Conservation (phyloP, 2,329 filamentous ascomycete species). For the Trichoderma sp. region DNA sequence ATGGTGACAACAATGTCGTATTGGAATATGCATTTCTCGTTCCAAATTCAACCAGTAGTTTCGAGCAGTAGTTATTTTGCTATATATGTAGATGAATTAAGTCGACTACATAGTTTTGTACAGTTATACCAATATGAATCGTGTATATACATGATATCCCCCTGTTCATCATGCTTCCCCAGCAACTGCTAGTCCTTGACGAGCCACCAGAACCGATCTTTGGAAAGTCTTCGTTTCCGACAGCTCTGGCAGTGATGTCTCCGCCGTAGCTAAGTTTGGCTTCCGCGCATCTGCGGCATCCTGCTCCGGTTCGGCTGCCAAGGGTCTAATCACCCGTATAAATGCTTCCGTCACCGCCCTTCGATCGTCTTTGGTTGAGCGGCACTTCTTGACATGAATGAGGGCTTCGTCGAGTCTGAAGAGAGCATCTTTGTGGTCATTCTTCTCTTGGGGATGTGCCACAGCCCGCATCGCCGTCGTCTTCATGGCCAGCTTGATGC, state of each 20-base stretch:
- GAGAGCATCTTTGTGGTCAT: conserved; percentile 28
- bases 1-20: background rate
- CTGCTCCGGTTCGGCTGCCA: background rate
- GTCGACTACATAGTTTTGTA: background rate
- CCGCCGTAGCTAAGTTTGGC: background rate
- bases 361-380: conserved; percentile 22
- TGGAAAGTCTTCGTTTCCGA: background rate
- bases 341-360: conserved; percentile 24
- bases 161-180: background rate
- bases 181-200: conserved; percentile 1
- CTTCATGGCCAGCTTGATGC: conserved; percentile 40
- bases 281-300: background rate
- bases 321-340: conserved; percentile 20
- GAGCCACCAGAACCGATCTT: background rate
- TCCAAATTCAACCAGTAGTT: background rate
- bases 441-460: conserved; percentile 14
- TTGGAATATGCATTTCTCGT: background rate
- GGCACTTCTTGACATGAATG: conserved; percentile 27
- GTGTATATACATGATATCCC: background rate
- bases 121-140: background rate
- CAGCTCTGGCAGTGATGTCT: background rate
- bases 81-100: background rate
- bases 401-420: conserved; percentile 26
- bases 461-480: conserved; percentile 29
- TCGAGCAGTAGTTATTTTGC: background rate